Evolutionary conservation across 164 flowering plant genomes (phyloP), one percentile per base, ranked within the genome.

Genomic region (Malania oleifera): DNA sequence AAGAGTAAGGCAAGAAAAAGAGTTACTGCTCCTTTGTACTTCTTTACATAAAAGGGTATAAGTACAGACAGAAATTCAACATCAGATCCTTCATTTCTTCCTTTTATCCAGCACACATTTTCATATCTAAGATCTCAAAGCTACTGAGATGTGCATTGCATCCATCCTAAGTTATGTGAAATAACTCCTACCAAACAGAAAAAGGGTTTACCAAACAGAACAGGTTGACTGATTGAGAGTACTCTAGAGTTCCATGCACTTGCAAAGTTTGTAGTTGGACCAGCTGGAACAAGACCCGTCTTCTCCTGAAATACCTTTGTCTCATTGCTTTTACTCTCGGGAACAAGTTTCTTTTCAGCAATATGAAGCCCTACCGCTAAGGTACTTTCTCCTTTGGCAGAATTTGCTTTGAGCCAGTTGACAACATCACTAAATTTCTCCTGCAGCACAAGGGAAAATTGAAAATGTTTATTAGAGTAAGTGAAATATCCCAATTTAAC

Each of bases 371-470:
- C 80, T 11, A 56, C 54, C 46, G 60, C 50, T 51, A 75, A 48
- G 2, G 26, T 35, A 63, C 44, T 75, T 59, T 70, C 84, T 46
- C 74, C 81, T 54, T 74, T 82, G 46, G 38, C 68, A 29, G 81
- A 72, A 73, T 88, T 88, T 66, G 80, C 84, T 77, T 78, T 88
- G 40, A 90, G 79, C 96, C 97, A 90, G 43, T 73, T 79, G 29
- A 90, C 96, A 46, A 93, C 89, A 62, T 93, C 99, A 65, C 80
- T 75, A 62, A 85, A 90, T 65, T 83, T 88, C 23, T 80, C 99
- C 99, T 90, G 70, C 58, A 65, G 51, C 14, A 53, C 48, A 31
- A 63, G 8, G 40, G 28, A 23, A 64, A 39, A 46, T 41, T 29
- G n/a, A 38, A 48, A 24, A 28, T 46, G 14, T 46, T 24, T 43